Evolutionary conservation across 768 basidiomycete genomes (phyloP).

Genomic region (Mycena crocata): DNA sequence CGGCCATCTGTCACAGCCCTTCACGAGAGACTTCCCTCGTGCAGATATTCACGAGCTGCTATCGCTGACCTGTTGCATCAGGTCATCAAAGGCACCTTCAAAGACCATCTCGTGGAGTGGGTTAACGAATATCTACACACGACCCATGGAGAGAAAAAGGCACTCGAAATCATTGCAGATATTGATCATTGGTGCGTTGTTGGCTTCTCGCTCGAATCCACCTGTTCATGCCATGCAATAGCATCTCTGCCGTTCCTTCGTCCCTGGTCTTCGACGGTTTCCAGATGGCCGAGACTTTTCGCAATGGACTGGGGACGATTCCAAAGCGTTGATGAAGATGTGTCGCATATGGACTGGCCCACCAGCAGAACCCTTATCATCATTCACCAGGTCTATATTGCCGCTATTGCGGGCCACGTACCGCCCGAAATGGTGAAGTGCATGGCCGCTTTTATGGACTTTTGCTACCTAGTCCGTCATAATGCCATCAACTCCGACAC

Average conservation of each 20-base stretch:
- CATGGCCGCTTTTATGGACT: no score
- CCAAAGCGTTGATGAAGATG: slow-evolving; percentile 47
- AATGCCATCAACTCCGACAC: no score
- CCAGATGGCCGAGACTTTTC: slow-evolving; percentile 3
- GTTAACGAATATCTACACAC: slow-evolving; percentile 23
- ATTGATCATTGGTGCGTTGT: slow-evolving; percentile 6
- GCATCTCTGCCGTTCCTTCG: not conserved
- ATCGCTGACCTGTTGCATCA: no score
- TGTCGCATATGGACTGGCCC: slow-evolving; percentile 8
- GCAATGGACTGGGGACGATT: slow-evolving; percentile 44
- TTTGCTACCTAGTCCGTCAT: no score
- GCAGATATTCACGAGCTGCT: slow-evolving; percentile 48
- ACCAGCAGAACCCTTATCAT: not conserved
- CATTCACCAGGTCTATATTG: slow-evolving; percentile 37
- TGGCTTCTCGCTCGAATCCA: not conserved
- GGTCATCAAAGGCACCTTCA: no score
- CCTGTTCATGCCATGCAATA: not conserved
- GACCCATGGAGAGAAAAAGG: not conserved
- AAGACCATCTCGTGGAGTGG: slow-evolving; percentile 3
- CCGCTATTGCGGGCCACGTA: slow-evolving; percentile 39
- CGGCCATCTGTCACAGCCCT: not conserved
- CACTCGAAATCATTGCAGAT: not conserved
- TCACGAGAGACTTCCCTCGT: slow-evolving; percentile 1
- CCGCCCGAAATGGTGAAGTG: slow-evolving; percentile 38
- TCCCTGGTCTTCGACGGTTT: not conserved